phyloP scores from a whole-genome alignment of 306 rosid genomes.

The Malus sieversii region DNA sequence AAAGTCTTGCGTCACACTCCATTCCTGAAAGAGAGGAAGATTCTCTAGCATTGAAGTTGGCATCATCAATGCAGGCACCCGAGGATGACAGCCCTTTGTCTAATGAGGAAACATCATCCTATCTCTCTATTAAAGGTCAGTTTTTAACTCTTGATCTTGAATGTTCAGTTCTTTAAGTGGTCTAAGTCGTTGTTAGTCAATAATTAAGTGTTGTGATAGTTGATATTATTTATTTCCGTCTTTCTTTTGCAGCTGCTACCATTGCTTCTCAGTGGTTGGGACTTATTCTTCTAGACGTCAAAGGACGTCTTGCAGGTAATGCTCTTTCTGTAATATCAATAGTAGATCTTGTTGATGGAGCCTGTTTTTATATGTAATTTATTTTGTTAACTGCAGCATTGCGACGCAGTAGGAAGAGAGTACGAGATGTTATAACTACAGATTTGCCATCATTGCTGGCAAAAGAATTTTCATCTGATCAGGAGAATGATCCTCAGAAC shows the following conservation, averaged over 20 bases:
- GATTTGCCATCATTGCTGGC: conserved; percentile 73
- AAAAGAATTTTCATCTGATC: conserved; percentile 61
- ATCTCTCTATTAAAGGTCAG: conserved; percentile 76
- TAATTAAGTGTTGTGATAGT: neutral
- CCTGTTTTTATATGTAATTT: conserved; percentile 9
- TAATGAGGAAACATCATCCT: conserved; percentile 58
- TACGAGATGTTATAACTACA: conserved; percentile 61
- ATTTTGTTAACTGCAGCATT: conserved; percentile 48
- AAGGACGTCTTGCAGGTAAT: conserved; percentile 85
- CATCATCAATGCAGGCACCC: conserved; percentile 47
- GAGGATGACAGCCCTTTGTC: conserved; percentile 45
- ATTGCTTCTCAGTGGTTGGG: conserved; percentile 98
- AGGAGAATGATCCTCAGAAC: conserved; percentile 36
- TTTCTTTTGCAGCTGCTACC: conserved; percentile 74
- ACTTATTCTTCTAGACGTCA: conserved; percentile 72
- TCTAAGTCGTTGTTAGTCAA: neutral
- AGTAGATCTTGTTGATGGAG: conserved; percentile 1
- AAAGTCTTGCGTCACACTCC: conserved; percentile 31
- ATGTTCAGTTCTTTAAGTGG: neutral
- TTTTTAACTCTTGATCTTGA: neutral
- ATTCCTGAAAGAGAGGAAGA: conserved; percentile 36
- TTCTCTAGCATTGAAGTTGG: conserved; percentile 42
- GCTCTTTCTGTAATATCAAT: conserved; percentile 3
- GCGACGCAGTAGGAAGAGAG: conserved; percentile 79
- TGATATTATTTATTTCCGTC: conserved; percentile 15